These are phyloP conservation scores for Pleurotus citrinopileatus DNA, from an alignment of 768 basidiomycete species.

Conservation along the genomic window DNA sequence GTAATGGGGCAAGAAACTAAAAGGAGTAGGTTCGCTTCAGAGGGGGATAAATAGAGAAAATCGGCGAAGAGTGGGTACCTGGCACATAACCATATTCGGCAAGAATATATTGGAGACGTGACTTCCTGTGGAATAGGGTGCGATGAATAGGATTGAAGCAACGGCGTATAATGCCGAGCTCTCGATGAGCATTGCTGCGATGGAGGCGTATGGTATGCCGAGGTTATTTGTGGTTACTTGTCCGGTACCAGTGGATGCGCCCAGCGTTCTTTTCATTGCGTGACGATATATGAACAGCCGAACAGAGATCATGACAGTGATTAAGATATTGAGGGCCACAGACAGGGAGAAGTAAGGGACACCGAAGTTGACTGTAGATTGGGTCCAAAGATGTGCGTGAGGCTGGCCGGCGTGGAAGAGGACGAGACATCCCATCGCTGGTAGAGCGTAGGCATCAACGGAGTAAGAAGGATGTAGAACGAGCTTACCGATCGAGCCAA, in stretches of 20 bases:
- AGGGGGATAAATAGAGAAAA: not conserved
- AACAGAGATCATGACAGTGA: constrained; percentile 15
- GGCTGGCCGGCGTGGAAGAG: constrained; percentile 16
- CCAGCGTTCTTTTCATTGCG: constrained; percentile 12
- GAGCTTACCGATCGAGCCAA: not conserved
- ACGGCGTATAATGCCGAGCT: constrained; percentile 16
- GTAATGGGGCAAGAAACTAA: constrained; percentile 10
- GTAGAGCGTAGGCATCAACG: not conserved
- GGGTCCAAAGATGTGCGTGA: constrained; percentile 10
- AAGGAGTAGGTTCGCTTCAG: constrained; percentile 2
- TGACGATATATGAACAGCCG: constrained; percentile 17
- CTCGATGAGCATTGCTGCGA: constrained; percentile 18
- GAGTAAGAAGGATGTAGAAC: not conserved
- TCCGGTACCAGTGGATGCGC: not conserved
- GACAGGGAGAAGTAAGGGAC: constrained; percentile 15
- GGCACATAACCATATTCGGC: constrained; percentile 15
- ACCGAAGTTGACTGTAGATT: constrained; percentile 14
- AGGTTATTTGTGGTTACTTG: too few species aligned
- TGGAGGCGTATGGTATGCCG: constrained; percentile 16
- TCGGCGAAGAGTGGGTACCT: constrained; percentile 11
- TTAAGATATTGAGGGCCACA: constrained; percentile 17
- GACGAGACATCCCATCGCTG: constrained; percentile 15
- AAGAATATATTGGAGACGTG: constrained; percentile 14
- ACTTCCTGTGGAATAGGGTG: constrained; percentile 11
- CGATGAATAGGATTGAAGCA: constrained; percentile 17